Evolutionary conservation across 441 rosid genomes (phyloP), one percentile per base, ranked within the genome.

Genomic region (Euphorbia corollata): DNA sequence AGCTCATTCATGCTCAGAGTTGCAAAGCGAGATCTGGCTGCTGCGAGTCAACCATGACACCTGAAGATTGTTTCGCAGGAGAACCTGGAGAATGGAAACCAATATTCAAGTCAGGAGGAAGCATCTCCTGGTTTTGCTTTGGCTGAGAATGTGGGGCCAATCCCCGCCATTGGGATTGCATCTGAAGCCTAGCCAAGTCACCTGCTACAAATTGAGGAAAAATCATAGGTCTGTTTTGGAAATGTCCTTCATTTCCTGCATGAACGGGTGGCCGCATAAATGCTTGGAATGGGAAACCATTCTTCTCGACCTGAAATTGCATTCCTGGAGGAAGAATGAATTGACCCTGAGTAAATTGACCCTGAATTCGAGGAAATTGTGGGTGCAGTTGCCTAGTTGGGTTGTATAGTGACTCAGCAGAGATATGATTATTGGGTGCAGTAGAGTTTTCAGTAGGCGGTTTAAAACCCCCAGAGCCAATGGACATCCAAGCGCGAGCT

Each of bases 21-120:
- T 94, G 96, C 77, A 89, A 74, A 57, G 97, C 97, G 67, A 91
- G 71, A 81, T 91, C 99, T 51, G 99, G 98, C 79, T 89, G 98
- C 79, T 86, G 96, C 2, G 92, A 84, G 73, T 94, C 91, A 23
- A 85, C 84, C 71, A 78, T 71, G 39, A 84, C 84, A 65, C 92
- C 81, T 22, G 96, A 83, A 72, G 93, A 85, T 59, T 86, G 96
- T 63, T 78, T 88, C 36, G 70, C 86, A 0, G 96, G 99, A 70
- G 99, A 94, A 22, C 88, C 96, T 11, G 92, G 94, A 39, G 96
- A 86, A 54, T 91, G 96, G 77, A 89, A 89, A 61, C 96, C 83
- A 1, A 94, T 85, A 69, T 94, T 94, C 82, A 94, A 76, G 79
- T 89, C 96, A 0, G 96, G 99, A 53, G 99, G 94, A 59, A 76